Conservation (phyloP, 805 yeast genomes). For the Myxozyma mucilagina region DNA sequence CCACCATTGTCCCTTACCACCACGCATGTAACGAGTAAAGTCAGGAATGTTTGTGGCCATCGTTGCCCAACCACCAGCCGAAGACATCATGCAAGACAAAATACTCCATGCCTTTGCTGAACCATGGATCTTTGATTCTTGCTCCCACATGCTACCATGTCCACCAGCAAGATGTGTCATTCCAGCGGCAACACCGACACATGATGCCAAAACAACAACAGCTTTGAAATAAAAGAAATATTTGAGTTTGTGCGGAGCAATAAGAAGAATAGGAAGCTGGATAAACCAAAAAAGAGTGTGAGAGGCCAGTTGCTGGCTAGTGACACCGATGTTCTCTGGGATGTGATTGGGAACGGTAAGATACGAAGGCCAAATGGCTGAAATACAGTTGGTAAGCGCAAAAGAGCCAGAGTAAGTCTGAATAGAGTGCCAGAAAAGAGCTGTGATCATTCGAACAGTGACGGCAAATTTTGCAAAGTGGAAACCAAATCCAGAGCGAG, state of each 20-base stretch:
- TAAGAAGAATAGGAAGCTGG: constrained; percentile 29
- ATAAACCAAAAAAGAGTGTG: constrained; percentile 29
- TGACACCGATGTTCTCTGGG: constrained; percentile 28
- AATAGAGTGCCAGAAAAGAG: constrained; percentile 32
- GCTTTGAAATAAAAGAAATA: constrained; percentile 30
- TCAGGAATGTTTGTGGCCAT: constrained; percentile 36
- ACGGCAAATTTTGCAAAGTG: constrained; percentile 29
- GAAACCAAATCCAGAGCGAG: constrained; percentile 74
- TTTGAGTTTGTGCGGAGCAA: constrained; percentile 32
- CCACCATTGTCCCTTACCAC: constrained; percentile 25
- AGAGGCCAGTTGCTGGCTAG: constrained; percentile 30
- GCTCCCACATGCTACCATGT: constrained; percentile 25
- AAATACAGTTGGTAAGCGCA: constrained; percentile 27
- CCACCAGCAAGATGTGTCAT: constrained; percentile 25
- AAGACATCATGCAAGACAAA: constrained; percentile 33
- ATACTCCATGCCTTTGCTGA: constrained; percentile 32
- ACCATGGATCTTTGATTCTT: constrained; percentile 30
- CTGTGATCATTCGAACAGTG: constrained; percentile 28
- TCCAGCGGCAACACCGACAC: constrained; percentile 32
- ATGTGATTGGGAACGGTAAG: constrained; percentile 29
- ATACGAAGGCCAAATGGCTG: constrained; percentile 34
- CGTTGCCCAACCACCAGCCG: constrained; percentile 38
- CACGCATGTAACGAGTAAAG: constrained; percentile 30
- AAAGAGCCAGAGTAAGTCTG: constrained; percentile 30
- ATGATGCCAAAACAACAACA: constrained; percentile 21